Evolutionary conservation across 805 yeast genomes (phyloP).

Genomic region (Scheffersomyces stipitis): DNA sequence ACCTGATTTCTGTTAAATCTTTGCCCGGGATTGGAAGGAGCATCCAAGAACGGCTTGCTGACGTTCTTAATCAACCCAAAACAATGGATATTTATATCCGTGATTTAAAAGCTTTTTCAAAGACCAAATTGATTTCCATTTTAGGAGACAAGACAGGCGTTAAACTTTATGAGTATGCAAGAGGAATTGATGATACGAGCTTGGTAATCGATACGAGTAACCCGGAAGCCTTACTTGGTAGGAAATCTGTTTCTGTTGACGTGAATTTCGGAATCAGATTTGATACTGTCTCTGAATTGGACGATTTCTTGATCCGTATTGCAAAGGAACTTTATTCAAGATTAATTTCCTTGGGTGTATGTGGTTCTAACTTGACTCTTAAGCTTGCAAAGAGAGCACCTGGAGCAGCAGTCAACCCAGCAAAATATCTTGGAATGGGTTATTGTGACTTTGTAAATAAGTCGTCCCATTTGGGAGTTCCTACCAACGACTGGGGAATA

Average conservation of each 20-base stretch:
- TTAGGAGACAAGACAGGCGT: constrained; percentile 74
- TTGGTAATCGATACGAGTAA: constrained; percentile 53
- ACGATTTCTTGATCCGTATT: constrained; percentile 56
- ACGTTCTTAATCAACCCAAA: constrained; percentile 20
- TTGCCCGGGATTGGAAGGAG: constrained; percentile 67
- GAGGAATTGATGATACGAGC: constrained; percentile 67
- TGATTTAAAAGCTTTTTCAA: constrained; percentile 37
- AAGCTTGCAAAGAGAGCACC: constrained; percentile 64
- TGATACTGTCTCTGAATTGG: constrained; percentile 58
- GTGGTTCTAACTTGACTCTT: constrained; percentile 60
- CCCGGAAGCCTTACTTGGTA: constrained; percentile 43
- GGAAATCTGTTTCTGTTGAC: constrained; percentile 84
- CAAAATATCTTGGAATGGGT: constrained; percentile 86
- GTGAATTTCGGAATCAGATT: constrained; percentile 90
- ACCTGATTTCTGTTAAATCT: constrained; percentile 32
- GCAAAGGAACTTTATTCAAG: constrained; percentile 60
- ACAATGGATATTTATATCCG: constrained; percentile 28
- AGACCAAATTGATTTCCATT: constrained; percentile 35
- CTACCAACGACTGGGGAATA: constrained; percentile 61
- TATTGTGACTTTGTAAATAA: constrained; percentile 64
- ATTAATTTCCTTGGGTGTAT: constrained; percentile 43
- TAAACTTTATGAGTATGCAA: constrained; percentile 56
- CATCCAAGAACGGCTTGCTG: constrained; percentile 46
- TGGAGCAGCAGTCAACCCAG: constrained; percentile 71
- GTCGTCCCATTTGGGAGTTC: constrained; percentile 56